These are phyloP conservation scores for Gaillardinia entomophila DNA, from an alignment of 805 yeast species.

Conservation along the genomic window DNA sequence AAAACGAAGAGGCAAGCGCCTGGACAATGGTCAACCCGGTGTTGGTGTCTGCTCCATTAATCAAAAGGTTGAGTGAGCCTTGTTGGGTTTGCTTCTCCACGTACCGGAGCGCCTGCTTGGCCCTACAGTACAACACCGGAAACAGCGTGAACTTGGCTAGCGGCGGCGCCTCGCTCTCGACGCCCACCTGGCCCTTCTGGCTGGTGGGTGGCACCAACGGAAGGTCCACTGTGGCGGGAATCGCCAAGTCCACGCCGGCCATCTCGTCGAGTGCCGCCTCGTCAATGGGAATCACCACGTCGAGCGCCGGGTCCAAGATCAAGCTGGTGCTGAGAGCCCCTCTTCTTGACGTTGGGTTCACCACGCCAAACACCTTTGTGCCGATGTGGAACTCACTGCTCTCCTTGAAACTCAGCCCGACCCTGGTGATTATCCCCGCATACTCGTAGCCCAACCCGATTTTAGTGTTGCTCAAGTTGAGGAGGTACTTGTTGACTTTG, in stretches of 20 bases:
- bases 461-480: conserved; percentile 48
- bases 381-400: conserved; percentile 41
- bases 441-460: conserved; percentile 68
- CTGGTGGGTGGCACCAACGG: not conserved
- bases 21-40: conserved; percentile 33
- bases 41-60: conserved; percentile 40
- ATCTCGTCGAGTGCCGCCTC: conserved; percentile 16
- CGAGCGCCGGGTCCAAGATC: conserved; percentile 46
- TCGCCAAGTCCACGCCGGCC: conserved; percentile 6
- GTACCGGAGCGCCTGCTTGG: conserved; percentile 28
- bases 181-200: not conserved
- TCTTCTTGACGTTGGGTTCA: conserved; percentile 43
- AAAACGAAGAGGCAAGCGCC: conserved; percentile 21
- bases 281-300: conserved; percentile 26
- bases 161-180: conserved; percentile 16
- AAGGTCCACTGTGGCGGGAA: not conserved
- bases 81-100: conserved; percentile 11
- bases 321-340: conserved; percentile 59
- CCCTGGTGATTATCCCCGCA: conserved; percentile 51
- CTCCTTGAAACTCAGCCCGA: conserved; percentile 41
- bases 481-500: conserved; percentile 49
- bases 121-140: conserved; percentile 31
- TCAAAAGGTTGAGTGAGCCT: conserved; percentile 23
- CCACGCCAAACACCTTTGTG: conserved; percentile 60
- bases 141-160: conserved; percentile 28